Evolutionary conservation across 2,329 filamentous ascomycete species (phyloP), one percentile per base, ranked within the genome.

Genomic region (Aspergillus caelatus): DNA sequence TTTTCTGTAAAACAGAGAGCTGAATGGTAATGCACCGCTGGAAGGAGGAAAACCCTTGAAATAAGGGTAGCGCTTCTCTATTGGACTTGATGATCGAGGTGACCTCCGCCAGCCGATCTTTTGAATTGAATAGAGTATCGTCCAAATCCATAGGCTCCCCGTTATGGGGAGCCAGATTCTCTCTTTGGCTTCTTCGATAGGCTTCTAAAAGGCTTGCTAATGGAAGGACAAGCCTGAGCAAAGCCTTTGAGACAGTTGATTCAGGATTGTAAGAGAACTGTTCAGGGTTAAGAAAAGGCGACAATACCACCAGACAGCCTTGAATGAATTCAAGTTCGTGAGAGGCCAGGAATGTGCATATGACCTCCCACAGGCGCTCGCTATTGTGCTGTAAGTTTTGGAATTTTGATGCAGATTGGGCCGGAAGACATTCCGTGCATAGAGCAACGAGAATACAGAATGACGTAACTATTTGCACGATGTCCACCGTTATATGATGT

Each of bases 391-490:
- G 71, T 34, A 79, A 56, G 45, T 64, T 68, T 59, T 75, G 68
- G 36, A 68, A 66, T 69, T 60, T 77, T 71, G 63, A 75, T 48
- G 62, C 77, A 65, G 46, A 62, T 65, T 67, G 74, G 58, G 62
- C 79, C 45, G 70, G 76, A 52, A 74, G 70, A 63, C 53, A 82
- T 66, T 64, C 80, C 65, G 70, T 64, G 72, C 74, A 74, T 57
- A 83, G 63, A 23, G 72, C 71, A 28, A 72, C 74, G 26, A 82
- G 75, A 23, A 84, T 75, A 69, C 82, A 84, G 53, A 84, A 77
- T n/a, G 80, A 83, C 7, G 76, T 74, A n/a, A 85, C 61, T 34
- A 83, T 78, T 43, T 83, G 82, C 65, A 85, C 71, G 70, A 84
- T 80, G 61, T 86, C 83, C 8, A 77, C 70, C 28, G 80, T 84